Evolutionary conservation across 2,329 filamentous ascomycete species (phyloP).

Genomic region (Dactylonectria estremocensis): DNA sequence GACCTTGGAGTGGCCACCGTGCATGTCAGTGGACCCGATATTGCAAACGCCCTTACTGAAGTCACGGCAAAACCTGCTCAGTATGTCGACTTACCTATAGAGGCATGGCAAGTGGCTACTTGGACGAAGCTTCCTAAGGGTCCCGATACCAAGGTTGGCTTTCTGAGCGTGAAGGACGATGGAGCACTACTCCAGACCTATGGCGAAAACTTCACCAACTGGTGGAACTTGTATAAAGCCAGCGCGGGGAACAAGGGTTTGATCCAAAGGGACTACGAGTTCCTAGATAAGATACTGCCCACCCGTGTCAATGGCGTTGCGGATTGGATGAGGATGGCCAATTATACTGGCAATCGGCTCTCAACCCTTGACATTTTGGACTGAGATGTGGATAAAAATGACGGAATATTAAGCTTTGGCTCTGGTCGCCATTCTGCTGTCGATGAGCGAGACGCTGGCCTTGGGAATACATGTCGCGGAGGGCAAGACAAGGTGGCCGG

Average conservation of each 20-base stretch:
- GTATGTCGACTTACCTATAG: conserved; percentile 8
- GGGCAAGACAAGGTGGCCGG: neutral
- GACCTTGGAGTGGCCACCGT: conserved; percentile 11
- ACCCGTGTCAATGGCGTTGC: conserved; percentile 3
- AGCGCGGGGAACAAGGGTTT: conserved; percentile 10
- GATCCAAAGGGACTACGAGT: conserved; percentile 12
- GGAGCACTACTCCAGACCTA: conserved; percentile 5
- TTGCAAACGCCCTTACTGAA: neutral
- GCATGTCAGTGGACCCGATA: neutral
- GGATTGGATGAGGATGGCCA: conserved; percentile 13
- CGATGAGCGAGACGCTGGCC: neutral
- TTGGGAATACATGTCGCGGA: neutral
- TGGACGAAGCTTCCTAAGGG: conserved; percentile 7
- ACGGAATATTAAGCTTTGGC: neutral
- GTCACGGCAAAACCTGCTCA: conserved; percentile 7
- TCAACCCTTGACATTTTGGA: conserved; percentile 6
- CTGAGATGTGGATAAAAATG: neutral
- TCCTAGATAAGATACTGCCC: conserved; percentile 16
- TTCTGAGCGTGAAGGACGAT: conserved; percentile 8
- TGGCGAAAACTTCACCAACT: conserved; percentile 7
- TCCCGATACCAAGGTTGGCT: conserved; percentile 7
- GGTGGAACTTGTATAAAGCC: conserved; percentile 18
- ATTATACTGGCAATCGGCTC: conserved; percentile 5
- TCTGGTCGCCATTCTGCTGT: neutral
- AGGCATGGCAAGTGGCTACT: conserved; percentile 6